Base-by-base conservation (phyloP, 1,284 basidiomycete genomes). In the Apiotrichum laibachii region DNA sequence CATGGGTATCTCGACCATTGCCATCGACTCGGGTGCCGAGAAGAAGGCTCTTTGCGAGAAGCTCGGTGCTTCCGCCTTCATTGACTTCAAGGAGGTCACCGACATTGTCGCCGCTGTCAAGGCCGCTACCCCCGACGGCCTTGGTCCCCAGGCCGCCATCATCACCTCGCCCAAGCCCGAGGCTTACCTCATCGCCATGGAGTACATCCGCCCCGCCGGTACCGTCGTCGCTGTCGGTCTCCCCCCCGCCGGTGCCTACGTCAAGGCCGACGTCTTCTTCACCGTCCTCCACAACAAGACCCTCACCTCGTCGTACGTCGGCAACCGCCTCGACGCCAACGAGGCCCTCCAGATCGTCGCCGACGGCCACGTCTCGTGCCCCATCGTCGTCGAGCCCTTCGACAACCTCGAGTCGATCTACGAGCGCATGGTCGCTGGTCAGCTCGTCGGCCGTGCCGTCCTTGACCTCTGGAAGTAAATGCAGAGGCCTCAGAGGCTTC, bases 1-100 rank as follows among this genome's bases (percentile, higher is more conserved):
- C 40, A 86, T 87, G 80, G 88, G 88, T 56, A 83, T 89, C 59
- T 84, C 86, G 33, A 88, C 91, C 44, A 85, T 93, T 62, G 90
- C 89, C 19, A 85, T 92, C 71, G 88, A 80, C 62, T 85, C 86
- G 2, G 89, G 90, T 37, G 83, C 79, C 3, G 87, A 88, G 66
- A 93, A 93, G 82, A 82, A 83, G 69, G 80, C 85, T 52, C 82
- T 93, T 16, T 85, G 84, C 72, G 68, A 81, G 61, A 77, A 82
- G 33, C 85, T 92, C 54, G 90, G 91, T 47, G 89, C 89, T 0
- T 85, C 88, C 65, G 81, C 81, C 53, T 92, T 87, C 84, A 82
- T 93, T 65, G 90, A 94, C 79, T 92, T 90, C 80, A 85, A 82
- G 66, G 81, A 67, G 48, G 57, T 55, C 45, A 69, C 72, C 62